Conservation (phyloP, 768 basidiomycete genomes). For the Kondoa subrosea region DNA sequence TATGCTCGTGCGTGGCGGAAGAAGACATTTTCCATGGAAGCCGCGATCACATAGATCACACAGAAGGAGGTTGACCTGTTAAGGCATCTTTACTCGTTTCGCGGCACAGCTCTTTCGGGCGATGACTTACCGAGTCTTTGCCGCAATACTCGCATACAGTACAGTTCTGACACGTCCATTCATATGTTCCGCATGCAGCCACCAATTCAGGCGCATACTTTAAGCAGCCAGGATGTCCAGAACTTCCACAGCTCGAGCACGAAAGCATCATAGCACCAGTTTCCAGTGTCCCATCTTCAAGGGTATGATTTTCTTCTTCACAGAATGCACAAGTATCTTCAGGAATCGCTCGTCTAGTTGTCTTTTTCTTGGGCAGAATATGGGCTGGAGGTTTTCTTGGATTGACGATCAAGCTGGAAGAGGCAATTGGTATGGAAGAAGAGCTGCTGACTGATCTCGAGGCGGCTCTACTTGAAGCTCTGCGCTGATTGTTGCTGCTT, state of each 20-base stretch:
- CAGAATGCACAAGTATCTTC: neutral
- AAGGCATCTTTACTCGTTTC: neutral
- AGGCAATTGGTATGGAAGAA: neutral
- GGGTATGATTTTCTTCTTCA: neutral
- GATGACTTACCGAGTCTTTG: neutral
- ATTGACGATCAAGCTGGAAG: neutral
- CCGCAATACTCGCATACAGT: neutral
- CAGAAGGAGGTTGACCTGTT: neutral
- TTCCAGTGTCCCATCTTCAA: neutral
- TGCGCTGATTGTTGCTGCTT: neutral
- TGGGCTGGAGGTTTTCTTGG: neutral
- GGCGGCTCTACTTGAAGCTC: neutral
- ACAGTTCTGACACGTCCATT: neutral
- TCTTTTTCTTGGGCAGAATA: neutral
- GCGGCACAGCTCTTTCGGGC: neutral
- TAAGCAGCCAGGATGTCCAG: neutral
- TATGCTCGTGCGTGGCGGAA: neutral
- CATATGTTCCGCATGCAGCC: neutral
- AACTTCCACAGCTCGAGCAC: neutral
- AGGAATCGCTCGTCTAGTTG: neutral
- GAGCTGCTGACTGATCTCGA: neutral
- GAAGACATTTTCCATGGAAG: neutral
- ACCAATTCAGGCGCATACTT: neutral
- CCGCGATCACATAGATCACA: conserved; percentile 5
- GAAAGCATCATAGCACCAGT: neutral